phyloP scores from a whole-genome alignment of 2,329 filamentous ascomycete genomes.

The Nemania abortiva region DNA sequence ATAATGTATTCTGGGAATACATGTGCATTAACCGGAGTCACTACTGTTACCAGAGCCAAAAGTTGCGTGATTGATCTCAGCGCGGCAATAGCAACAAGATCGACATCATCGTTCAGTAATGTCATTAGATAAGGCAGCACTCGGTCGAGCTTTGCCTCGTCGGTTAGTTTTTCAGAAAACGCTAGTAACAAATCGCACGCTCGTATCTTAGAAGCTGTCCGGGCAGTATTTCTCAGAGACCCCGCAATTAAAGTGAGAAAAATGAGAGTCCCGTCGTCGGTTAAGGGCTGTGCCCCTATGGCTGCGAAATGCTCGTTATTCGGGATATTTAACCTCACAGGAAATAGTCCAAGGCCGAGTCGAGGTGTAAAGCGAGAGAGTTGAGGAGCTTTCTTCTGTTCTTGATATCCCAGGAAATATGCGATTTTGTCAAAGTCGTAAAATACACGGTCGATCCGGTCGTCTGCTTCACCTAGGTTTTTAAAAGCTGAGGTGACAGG shows the following conservation, averaged over 20 bases:
- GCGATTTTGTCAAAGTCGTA: conserved; percentile 98
- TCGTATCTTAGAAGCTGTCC: conserved; percentile 86
- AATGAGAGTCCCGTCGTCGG: conserved; percentile 91
- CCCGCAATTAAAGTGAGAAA: conserved; percentile 91
- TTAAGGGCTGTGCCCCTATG: conserved; percentile 68
- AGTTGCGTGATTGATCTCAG: conserved; percentile 90
- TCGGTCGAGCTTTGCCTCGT: conserved; percentile 95
- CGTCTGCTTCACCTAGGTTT: conserved; percentile 88
- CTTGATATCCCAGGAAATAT: conserved; percentile 85
- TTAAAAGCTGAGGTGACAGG: conserved; percentile 74
- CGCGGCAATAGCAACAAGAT: conserved; percentile 86
- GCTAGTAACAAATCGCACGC: conserved; percentile 93
- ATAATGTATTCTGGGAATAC: conserved; percentile 77
- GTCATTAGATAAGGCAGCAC: conserved; percentile 91
- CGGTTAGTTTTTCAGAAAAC: conserved; percentile 89
- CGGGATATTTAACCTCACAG: conserved; percentile 86
- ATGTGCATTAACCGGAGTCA: conserved; percentile 81
- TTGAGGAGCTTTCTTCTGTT: conserved; percentile 55
- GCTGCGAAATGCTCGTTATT: conserved; percentile 81
- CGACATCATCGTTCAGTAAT: conserved; percentile 82
- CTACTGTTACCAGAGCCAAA: conserved; percentile 85
- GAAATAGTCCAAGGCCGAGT: conserved; percentile 74
- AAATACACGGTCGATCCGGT: conserved; percentile 92
- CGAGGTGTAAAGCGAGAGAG: conserved; percentile 57
- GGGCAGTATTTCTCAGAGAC: conserved; percentile 88